Percentiles rank a stretch among this genome's conserved stretches.
Evolutionary conservation across 192 early-diverging fungal species (phyloP).

Genomic region (Podila epicladia): DNA sequence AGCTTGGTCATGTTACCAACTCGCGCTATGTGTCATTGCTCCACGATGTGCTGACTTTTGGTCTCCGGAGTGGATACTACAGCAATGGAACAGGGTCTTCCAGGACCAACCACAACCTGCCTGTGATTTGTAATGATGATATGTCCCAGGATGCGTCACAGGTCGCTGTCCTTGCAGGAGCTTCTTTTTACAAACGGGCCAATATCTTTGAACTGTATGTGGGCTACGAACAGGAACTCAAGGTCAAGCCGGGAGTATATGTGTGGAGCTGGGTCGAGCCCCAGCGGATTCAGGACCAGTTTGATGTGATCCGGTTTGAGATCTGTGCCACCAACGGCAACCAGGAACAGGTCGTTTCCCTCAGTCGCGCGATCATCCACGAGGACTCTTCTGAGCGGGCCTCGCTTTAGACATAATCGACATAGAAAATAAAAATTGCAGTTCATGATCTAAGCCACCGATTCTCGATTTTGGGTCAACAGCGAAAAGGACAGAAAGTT

Average conservation of each 20-base stretch:
- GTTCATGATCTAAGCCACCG: no score
- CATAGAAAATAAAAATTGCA: no score
- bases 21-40: conserved; percentile 21
- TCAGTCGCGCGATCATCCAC: conserved; percentile 15
- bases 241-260: conserved; percentile 38
- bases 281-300: conserved; percentile 12
- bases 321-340: conserved; percentile 25
- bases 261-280: conserved; percentile 51
- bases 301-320: conserved; percentile 37
- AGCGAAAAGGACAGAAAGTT: no score
- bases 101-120: conserved; percentile 15
- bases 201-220: conserved; percentile 32
- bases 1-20: conserved; percentile 35
- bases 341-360: conserved; percentile 33
- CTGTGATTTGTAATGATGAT: conserved; percentile 12
- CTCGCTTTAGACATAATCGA: conserved; percentile 6
- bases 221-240: conserved; percentile 43
- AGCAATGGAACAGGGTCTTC: conserved; percentile 24
- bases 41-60: conserved; percentile 49
- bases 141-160: background rate
- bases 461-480: no score
- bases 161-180: conserved; percentile 27
- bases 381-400: conserved; percentile 16
- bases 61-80: conserved; percentile 41
- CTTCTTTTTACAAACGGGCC: conserved; percentile 24